Base-by-base conservation (phyloP, 768 basidiomycete species). In the Termitomyces sp. region DNA sequence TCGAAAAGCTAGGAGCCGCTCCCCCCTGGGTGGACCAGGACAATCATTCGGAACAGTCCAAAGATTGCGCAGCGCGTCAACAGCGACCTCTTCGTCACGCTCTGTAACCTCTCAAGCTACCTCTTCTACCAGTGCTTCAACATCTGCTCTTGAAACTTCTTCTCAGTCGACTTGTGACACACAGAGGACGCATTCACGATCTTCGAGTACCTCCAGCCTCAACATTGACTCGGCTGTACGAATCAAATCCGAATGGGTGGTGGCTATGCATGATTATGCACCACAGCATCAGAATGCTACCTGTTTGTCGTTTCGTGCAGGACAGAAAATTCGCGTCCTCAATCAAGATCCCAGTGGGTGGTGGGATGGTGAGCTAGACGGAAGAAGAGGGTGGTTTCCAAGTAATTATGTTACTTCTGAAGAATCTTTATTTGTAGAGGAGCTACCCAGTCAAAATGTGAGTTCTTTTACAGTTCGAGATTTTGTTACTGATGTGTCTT, bases 291-390 rank as follows among this genome's bases (percentile, higher is more conserved):
- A 82, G 57, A 85, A 80, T 64, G 81, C 85, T 9, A 91, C 89
- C 9, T 96, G 93, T 70, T 82, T 99, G 39, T 79, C 86, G 21
- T 98, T 99, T 75, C 81, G 82, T 42, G 88, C 91, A 0, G 95
- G 96, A 3, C 90, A 98, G 66, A 80, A 95, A 53, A 94, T 98
- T 55, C 87, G 87, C 58, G 93, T 98, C n/a, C 76, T 89, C 47
- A 93, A 92, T 65, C 81, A 86, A 61, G 93, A 98, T 72, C 59
- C 78, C 3, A 91, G 87, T 63, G 97, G 97, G 0, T 98, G 97
- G 97, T 98, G 96, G 96, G 95, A 99, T 67, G 97, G 97, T 10
- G 94, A 98, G 71, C 70, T 96, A 17, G 89, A 93, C 35, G 89
- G 86, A 2, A 74, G 86, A 58, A 76, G 95, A 64, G 97, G 97